A percentile compares a stretch with the other conserved stretches of the same genome.
Evolutionary conservation across 208 protist genomes (phyloP).

Genomic region (Endotrypanum monterogeii): DNA sequence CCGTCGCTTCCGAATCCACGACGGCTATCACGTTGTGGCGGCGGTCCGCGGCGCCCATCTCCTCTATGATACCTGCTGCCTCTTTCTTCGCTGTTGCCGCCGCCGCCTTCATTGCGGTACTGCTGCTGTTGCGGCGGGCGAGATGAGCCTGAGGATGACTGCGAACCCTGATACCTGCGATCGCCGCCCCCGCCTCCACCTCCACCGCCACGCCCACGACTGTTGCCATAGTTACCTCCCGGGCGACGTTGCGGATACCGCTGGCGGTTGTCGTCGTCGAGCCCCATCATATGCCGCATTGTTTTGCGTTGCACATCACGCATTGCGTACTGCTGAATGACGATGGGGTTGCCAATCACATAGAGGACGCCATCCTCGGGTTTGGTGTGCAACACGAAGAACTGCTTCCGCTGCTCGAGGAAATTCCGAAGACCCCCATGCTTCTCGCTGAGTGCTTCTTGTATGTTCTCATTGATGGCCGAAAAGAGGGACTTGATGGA

Average conservation of each 20-base stretch:
- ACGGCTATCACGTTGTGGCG: constrained; percentile 5
- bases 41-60: constrained; percentile 2
- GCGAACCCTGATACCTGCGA: constrained; percentile 3
- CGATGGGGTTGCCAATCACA: constrained; percentile 66
- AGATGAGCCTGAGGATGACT: neutral
- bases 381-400: constrained; percentile 64
- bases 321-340: constrained; percentile 50
- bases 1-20: constrained; percentile 2
- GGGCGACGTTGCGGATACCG: constrained; percentile 4
- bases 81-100: constrained; percentile 1
- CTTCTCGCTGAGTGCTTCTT: constrained; percentile 81
- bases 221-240: constrained; percentile 9
- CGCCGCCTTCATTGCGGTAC: neutral
- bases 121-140: constrained; percentile 8
- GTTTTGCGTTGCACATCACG: constrained; percentile 60
- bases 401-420: constrained; percentile 70
- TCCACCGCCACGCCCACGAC: constrained; percentile 25
- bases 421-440: constrained; percentile 71
- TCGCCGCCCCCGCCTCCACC: neutral
- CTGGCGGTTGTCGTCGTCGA: constrained; percentile 15
- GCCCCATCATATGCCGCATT: constrained; percentile 78
- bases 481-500: constrained; percentile 69
- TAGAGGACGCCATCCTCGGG: constrained; percentile 60
- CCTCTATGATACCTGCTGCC: constrained; percentile 15
- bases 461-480: constrained; percentile 47